Base-by-base conservation (phyloP, 768 basidiomycete genomes). In the Pisolithus sp. region DNA sequence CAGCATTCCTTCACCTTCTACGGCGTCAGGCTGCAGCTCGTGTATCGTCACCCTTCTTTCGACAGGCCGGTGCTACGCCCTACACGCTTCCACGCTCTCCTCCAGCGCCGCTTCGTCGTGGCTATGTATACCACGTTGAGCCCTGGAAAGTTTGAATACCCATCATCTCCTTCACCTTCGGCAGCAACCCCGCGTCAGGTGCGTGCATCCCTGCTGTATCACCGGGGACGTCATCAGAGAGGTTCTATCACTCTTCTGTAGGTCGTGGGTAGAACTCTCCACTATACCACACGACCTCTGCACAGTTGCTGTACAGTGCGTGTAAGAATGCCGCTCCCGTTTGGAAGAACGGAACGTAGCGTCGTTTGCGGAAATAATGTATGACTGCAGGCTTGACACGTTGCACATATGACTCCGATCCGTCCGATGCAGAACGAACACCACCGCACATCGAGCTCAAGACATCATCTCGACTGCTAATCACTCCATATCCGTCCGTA, bases 261-360 rank as follows among this genome's bases (percentile, higher is more conserved):
- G 82, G 85, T 20, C 88, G 75, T 17, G 82, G 82, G 64, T 90
- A 88, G 62, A 90, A 90, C 69, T 90, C 88, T 21, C 88, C 88
- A 43, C 78, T 76, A 61, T 89, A 90, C 46, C 85, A 73, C 53
- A 90, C 88, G 15, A 69, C 65, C 54, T 76, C 73, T 15, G 76
- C 75, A 62, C 87, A 88, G 63, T 89, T 86, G 39, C 82, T 74
- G 68, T 92, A 89, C 62, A 93, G 74, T 5, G 88, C 90, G 62
- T 93, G 91, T 68, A 89, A 88, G 69, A 92, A 92, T 31, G 86
- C 83, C 10, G 88, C 87, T 15, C 89, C 89, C 3, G 89, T 93
- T 66, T 91, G 24, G 87, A 89, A 68, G 92, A 91, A 20, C 89
- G 79, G 57, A 90, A 75, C 8, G 86, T 77, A 54, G 88, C 80